Evolutionary conservation across 2,329 filamentous ascomycete genomes (phyloP), one percentile per base, ranked within the genome.

Genomic region (Beauveria brongniartii): DNA sequence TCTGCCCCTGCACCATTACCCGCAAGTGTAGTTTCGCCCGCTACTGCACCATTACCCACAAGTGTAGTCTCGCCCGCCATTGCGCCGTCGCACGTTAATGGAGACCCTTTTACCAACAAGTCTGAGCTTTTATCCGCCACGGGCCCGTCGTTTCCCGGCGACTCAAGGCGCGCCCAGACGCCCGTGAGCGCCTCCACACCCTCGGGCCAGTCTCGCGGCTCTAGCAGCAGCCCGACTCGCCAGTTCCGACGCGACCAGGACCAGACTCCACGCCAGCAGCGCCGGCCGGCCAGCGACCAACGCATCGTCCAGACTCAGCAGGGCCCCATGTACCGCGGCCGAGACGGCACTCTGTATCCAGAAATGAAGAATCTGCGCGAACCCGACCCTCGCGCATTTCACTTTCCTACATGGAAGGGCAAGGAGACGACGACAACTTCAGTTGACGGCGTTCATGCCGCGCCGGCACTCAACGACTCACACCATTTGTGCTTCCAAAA

Each of bases 401-500:
- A 72, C 63, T 78, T 78, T 62, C 77, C 76, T 4, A 65, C 60
- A 40, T 72, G 72, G 62, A 68, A 64, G 5, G 67, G 70, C 3
- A 61, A 65, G 41, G 67, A 63, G 5, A 56, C 70, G 8, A 69
- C 2, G 48, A 18, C 47, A 22, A 40, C 34, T 8, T 16, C 51
- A 0, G 68, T 73, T 5, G 73, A 74, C 48, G 70, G 72, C 16
- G 67, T 82, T 26, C 73, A 78, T 61, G 70, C 72, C 20, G 73
- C 81, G 1, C 69, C 69, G 8, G 74, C 78, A 1, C 69, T 83
- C n/a, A 73, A 71, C 55, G 73, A 79, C 52, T 71, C 72, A 1
- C 76, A 78, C 63, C 76, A 76, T 64, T 66, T 71, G 61, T 85
- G 82, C 69, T 75, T 79, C 61, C 75, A 77, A 46, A 68, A 69